A percentile compares a stretch with the other conserved stretches of the same genome.
phyloP scores from a whole-genome alignment of 805 yeast species.

The Barnettozyma wickerhamii region DNA sequence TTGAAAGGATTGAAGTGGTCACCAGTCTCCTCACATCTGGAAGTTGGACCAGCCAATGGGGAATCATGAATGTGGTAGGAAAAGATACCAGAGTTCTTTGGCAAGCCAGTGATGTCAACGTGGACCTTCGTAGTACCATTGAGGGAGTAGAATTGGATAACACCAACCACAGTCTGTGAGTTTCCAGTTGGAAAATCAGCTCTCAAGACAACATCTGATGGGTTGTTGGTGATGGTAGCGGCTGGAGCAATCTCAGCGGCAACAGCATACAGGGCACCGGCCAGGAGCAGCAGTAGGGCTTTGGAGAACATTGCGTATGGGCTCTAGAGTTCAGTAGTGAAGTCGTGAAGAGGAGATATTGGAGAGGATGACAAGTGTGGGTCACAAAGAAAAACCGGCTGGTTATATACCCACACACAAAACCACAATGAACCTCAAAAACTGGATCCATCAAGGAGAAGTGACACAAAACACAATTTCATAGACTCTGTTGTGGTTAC shows the following conservation, averaged over 20 bases:
- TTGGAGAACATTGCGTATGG: conserved; percentile 12
- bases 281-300: conserved; percentile 8
- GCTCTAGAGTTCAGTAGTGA: neutral
- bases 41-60: conserved; percentile 42
- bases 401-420: neutral
- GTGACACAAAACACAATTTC: neutral
- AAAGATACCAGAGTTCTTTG: conserved; percentile 63
- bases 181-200: conserved; percentile 28
- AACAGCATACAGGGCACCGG: conserved; percentile 9
- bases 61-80: conserved; percentile 62
- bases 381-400: no score
- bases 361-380: neutral
- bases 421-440: neutral
- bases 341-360: no score
- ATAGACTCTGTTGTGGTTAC: no score
- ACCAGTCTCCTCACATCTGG: conserved; percentile 52
- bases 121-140: conserved; percentile 62
- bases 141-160: conserved; percentile 54
- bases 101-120: conserved; percentile 67
- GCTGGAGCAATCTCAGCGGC: conserved; percentile 9
- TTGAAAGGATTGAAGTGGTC: conserved; percentile 60
- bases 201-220: conserved; percentile 25
- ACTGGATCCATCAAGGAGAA: neutral
- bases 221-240: conserved; percentile 17
- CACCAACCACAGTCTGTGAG: conserved; percentile 40